Base-by-base conservation (phyloP, 345 rosid genomes). In the Eucalyptus fibrosa region DNA sequence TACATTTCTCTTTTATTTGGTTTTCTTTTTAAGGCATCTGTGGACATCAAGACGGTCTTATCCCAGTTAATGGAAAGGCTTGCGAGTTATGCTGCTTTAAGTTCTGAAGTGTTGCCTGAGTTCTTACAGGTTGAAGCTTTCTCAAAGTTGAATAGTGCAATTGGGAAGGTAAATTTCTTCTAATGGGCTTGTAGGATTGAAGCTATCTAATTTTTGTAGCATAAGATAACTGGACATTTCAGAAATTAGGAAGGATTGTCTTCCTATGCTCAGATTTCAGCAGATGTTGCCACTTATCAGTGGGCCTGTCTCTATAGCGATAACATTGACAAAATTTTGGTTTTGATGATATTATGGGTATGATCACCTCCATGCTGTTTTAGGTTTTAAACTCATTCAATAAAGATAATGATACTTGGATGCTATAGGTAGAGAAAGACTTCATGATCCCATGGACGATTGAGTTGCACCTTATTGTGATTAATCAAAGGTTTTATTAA, bases 111-210 rank as follows among this genome's bases (percentile, higher is more conserved):
- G 86, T 92, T 98, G 90, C 99, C 99, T 59, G 98, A 96, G 92
- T 98, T 98, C 93, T 93, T 98, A 92, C 99, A 98, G 95, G 99
- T 98, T 83, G 99, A 96, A 94, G 99, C 99, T 88, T 98, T 98
- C 94, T 94, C 99, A 37, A 98, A 96, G 93, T 94, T 98, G 92
- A 98, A 97, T 93, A 94, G 93, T 93, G 99, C 99, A 50, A 98
- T 98, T 86, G 99, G 99, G 90, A 97, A 96, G 98, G 99, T 97
- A 93, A 92, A 47, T n/a, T 56, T 72, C 15, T 4, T 37, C 47
- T 77, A 77, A 37, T 40, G 83, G 47, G 83, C 83, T 40, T 77
- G 47, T 77, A 23, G 47, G 83, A 37, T 77, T 3, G 3, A 77
- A 77, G 47, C 83, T 77, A 40, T 77, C 16, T 77, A 40, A 19